A percentile compares a stretch with the other conserved stretches of the same genome.
Conservation (phyloP, 164 flowering plant species). For the Paratinospora sagittata region DNA sequence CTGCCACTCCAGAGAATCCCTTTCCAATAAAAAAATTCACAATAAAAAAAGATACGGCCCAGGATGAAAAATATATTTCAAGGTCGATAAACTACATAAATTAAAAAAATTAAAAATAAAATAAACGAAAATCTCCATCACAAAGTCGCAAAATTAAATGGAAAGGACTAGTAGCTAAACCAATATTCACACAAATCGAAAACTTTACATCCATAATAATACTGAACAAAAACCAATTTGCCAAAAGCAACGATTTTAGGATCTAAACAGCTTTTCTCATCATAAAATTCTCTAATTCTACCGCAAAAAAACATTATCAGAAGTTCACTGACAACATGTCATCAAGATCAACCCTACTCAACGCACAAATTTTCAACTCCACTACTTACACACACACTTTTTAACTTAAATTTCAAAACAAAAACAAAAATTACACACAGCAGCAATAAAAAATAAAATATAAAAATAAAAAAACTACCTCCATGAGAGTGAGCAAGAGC, state of each 20-base stretch:
- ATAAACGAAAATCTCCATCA: no score
- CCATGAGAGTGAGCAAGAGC: conserved; percentile 89
- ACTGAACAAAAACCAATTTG: not conserved
- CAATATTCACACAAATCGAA: no score
- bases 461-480: conserved; percentile 38
- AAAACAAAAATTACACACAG: not conserved
- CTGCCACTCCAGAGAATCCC: not conserved
- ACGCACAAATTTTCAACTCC: conserved; percentile 2
- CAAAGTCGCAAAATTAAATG: no score
- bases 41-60: not conserved
- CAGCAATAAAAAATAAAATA: not conserved
- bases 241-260: not conserved
- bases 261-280: no score
- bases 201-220: no score
- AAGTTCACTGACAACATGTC: not conserved
- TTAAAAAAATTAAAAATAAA: no score
- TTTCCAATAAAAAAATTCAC: not conserved
- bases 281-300: no score
- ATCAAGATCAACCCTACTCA: not conserved
- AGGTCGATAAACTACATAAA: no score
- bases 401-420: not conserved
- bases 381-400: not conserved
- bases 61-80: not conserved
- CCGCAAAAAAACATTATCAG: no score
- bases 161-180: no score